Evolutionary conservation across 441 rosid species (phyloP).

Genomic region (Codiaeum variegatum): DNA sequence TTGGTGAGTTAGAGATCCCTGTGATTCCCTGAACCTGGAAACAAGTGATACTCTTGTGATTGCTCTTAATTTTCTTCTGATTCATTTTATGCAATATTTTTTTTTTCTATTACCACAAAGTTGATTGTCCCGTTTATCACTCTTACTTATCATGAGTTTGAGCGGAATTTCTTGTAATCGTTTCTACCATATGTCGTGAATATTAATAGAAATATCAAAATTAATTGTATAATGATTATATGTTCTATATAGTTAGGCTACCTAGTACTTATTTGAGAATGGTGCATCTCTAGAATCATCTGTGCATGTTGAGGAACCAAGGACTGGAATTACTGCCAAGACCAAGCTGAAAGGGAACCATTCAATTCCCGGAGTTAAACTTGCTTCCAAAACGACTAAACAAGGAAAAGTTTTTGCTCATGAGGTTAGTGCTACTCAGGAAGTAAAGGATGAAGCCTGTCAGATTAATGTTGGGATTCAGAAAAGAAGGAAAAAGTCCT

Average conservation of each 20-base stretch:
- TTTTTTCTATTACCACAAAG: not conserved
- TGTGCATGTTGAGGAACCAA: constrained; percentile 58
- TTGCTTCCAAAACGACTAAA: constrained; percentile 36
- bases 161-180: not conserved
- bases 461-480: constrained; percentile 37
- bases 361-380: constrained; percentile 45
- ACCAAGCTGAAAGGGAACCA: constrained; percentile 45
- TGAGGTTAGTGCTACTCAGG: constrained; percentile 34
- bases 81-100: not conserved
- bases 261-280: constrained; percentile 15
- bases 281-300: constrained; percentile 52
- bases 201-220: not conserved
- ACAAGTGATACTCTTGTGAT: not conserved
- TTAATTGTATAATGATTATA: constrained; percentile 3
- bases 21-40: not conserved
- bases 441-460: constrained; percentile 43
- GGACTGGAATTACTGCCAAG: constrained; percentile 37
- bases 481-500: constrained; percentile 57
- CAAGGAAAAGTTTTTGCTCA: constrained; percentile 33
- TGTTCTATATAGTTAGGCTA: constrained; percentile 1
- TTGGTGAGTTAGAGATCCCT: not conserved
- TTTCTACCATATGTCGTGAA: not conserved
- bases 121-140: not conserved
- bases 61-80: not conserved
- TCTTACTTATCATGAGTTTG: not conserved